Evolutionary conservation across 1,284 basidiomycete genomes (phyloP), one percentile per base, ranked within the genome.

Genomic region (Bjerkandera adusta): DNA sequence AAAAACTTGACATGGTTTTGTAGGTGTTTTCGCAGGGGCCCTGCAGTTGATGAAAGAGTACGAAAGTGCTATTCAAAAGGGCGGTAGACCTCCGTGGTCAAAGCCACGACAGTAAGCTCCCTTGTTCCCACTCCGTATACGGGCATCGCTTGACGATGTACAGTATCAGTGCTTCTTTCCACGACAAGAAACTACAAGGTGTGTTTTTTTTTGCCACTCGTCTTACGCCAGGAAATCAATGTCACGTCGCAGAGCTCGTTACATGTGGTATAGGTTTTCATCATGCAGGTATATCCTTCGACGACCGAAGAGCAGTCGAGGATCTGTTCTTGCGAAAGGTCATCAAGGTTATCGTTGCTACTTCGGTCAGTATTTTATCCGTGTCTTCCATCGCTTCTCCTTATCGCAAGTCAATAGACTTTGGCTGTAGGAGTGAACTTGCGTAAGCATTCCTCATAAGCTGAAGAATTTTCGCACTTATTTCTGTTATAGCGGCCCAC

Each of bases 341-440:
- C 5, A 65, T 95, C n/a, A 76, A 76, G 16, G 70, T 92, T 26
- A 65, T 94, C 7, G 71, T 89, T 29, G 79, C 85, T 3, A 89
- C 87, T 24, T 89, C 85, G 1, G 89, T 89, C 55, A 49, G 80
- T 46, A 13, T 21, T 54, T 18, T 18, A n/a, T n/a, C n/a, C n/a
- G n/a, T n/a, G n/a, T n/a, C n/a, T n/a, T n/a, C 32, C 16, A 48
- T 34, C 41, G 20, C 6, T 12, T n/a, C n/a, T n/a, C n/a, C n/a
- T n/a, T n/a, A n/a, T n/a, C n/a, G n/a, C n/a, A n/a, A 35, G 18
- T 26, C 10, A 30, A 20, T 47, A 91, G 82, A 95, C 92, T 8
- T 70, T 95, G 30, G 92, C 92, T 2, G 89, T 92, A 32, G 92
- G 92, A 0, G 87, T 95, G 26, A 95, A 95, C 59, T 69, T 95